Conservation (phyloP, 2,329 filamentous ascomycete species). For the Ceratocystis lukuohia region DNA sequence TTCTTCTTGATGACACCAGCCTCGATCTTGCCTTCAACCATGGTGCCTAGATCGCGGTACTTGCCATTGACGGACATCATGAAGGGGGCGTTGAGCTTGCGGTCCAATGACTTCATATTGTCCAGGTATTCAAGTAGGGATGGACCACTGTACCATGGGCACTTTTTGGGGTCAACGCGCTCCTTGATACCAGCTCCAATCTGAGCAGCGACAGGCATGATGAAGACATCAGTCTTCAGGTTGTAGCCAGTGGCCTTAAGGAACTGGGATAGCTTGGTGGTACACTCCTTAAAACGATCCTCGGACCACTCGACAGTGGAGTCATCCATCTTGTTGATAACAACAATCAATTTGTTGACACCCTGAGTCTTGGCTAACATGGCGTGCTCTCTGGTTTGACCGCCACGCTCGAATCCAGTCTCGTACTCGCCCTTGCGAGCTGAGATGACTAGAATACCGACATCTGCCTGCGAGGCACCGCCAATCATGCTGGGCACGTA, state of each 20-base stretch:
- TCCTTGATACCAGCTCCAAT: constrained; percentile 77
- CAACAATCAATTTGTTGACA: constrained; percentile 90
- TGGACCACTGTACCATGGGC: constrained; percentile 76
- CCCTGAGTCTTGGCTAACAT: constrained; percentile 97
- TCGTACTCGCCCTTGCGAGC: constrained; percentile 98
- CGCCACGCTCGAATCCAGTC: constrained; percentile 91
- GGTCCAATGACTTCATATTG: constrained; percentile 79
- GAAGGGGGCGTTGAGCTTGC: constrained; percentile 93
- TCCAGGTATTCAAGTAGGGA: constrained; percentile 94
- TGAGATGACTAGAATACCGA: constrained; percentile 90
- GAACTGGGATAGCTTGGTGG: constrained; percentile 72
- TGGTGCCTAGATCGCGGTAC: constrained; percentile 93
- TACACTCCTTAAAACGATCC: constrained; percentile 85
- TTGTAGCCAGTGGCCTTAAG: constrained; percentile 90
- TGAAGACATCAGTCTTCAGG: constrained; percentile 79
- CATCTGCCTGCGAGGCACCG: constrained; percentile 81
- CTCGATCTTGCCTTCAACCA: constrained; percentile 96
- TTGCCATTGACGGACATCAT: constrained; percentile 98
- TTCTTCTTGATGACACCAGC: constrained; percentile 88
- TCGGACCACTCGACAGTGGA: constrained; percentile 91
- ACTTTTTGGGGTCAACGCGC: constrained; percentile 60
- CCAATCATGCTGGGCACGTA: constrained; percentile 98
- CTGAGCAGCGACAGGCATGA: constrained; percentile 94
- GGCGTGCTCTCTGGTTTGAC: constrained; percentile 93
- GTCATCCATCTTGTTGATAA: constrained; percentile 99